Evolutionary conservation across 2,329 filamentous ascomycete species (phyloP).

Genomic region (Sclerotinia glacialis): DNA sequence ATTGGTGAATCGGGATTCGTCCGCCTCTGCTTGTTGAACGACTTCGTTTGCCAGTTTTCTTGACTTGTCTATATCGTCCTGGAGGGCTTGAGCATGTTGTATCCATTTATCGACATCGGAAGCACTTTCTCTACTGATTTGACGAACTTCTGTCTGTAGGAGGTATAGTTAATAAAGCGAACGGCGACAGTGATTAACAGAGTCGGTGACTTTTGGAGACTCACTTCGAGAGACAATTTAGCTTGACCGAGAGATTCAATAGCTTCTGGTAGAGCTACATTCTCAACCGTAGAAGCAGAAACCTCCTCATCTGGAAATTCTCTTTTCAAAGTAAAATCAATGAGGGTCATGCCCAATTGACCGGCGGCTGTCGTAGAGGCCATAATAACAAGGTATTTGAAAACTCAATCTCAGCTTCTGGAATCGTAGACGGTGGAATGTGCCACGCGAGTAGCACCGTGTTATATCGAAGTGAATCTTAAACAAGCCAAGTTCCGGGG

Average conservation of each 20-base stretch:
- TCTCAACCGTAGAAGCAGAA: conserved; percentile 36
- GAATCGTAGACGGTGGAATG: background rate
- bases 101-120: conserved; percentile 86
- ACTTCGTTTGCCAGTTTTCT: conserved; percentile 79
- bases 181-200: background rate
- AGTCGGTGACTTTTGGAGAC: conserved; percentile 13
- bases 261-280: conserved; percentile 43
- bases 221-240: conserved; percentile 47
- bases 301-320: conserved; percentile 48
- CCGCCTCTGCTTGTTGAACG: conserved; percentile 69
- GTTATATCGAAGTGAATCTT: background rate
- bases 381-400: conserved; percentile 29
- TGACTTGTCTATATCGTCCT: conserved; percentile 80
- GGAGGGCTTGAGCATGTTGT: conserved; percentile 75
- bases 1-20: conserved; percentile 45
- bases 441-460: background rate
- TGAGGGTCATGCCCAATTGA: conserved; percentile 55
- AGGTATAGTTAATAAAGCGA: conserved; percentile 20
- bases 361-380: conserved; percentile 24
- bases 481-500: too few relatives aligned
- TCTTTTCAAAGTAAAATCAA: conserved; percentile 56
- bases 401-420: background rate
- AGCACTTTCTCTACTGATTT: conserved; percentile 72
- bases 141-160: conserved; percentile 58
- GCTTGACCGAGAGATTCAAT: conserved; percentile 45